These are phyloP conservation scores for Marasmius fiardii DNA, from an alignment of 1,284 basidiomycete species.

Conservation along the genomic window DNA sequence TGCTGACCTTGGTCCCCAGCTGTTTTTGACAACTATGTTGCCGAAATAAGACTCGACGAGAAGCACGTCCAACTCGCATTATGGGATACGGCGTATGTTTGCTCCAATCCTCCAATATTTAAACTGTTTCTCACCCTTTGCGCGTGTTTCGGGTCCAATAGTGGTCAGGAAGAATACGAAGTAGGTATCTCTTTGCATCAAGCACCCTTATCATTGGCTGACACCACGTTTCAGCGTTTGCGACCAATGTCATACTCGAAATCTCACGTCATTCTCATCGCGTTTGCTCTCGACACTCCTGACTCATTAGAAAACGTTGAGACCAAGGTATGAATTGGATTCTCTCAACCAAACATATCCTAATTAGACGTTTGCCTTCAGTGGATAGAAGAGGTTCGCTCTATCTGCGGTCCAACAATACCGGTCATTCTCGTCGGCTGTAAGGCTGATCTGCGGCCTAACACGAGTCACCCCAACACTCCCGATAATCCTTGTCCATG, in stretches of 20 bases:
- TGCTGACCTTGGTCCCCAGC: conserved; percentile 42
- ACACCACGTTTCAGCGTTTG: conserved; percentile 56
- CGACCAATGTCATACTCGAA: conserved; percentile 96
- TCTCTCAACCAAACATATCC: background rate
- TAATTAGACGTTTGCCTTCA: conserved; percentile 28
- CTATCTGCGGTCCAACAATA: conserved; percentile 82
- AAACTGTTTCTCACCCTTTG: conserved; percentile 14
- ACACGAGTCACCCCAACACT: conserved; percentile 33
- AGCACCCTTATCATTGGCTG: background rate
- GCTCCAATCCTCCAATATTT: conserved; percentile 11
- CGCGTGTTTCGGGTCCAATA: conserved; percentile 27
- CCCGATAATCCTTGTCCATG: conserved; percentile 43
- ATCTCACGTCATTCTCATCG: conserved; percentile 98
- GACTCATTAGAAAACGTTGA: conserved; percentile 96
- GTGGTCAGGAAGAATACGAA: conserved; percentile 94
- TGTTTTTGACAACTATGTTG: conserved; percentile 98
- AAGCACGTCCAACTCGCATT: conserved; percentile 94
- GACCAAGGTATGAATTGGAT: conserved; percentile 63
- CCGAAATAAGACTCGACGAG: conserved; percentile 95
- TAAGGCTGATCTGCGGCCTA: conserved; percentile 80
- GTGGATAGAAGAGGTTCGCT: conserved; percentile 98
- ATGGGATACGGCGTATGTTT: conserved; percentile 94
- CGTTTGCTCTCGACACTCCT: conserved; percentile 94
- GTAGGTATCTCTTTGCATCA: conserved; percentile 36
- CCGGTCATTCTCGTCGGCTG: conserved; percentile 86